Evolutionary conservation across 1,284 basidiomycete species (phyloP), one percentile per base, ranked within the genome.

Genomic region (Sporisorium exsertum): DNA sequence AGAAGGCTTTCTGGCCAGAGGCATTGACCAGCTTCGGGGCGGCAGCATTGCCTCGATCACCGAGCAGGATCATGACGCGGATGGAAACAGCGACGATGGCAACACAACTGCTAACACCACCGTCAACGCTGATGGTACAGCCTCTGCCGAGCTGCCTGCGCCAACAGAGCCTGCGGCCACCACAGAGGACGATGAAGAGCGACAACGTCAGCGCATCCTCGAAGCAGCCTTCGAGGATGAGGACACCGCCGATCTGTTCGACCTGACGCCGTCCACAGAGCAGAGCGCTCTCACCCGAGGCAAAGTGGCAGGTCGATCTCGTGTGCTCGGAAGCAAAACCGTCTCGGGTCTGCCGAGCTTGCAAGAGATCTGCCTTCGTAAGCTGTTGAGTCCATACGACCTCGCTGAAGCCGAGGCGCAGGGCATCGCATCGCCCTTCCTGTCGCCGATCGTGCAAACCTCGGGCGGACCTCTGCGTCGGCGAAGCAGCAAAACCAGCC

Each of bases 291-390:
- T 16, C 12, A 18, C 46, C 24, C 57, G 60, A 37, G 55, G 54
- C 51, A 63, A 64, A 42, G 75, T 70, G 15, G 46, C 60, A n/a
- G 70, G 76, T 24, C 53, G 70, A 7, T 64, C 63, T 22, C 63
- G 77, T 12, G 74, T 71, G 40, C 68, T 81, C 5, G 81, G 72
- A 2, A 46, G 46, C 27, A 73, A 75, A 18, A 43, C 65, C 50
- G 53, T 52, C 15, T 42, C 47, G 5, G 57, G 55, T 4, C 13
- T 80, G 24, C 78, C 82, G 8, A 72, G 62, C 46, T 55, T 83
- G 22, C 57, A 43, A 29, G 79, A 82, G 45, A 46, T 82, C n/a
- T 83, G 82, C 68, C 72, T 83, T 35, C 72, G 77, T 27, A 73
- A 67, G 22, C 76, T 83, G 46, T 63, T 83, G 27, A 65, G 73